phyloP scores from a whole-genome alignment of 2,329 filamentous ascomycete genomes.

The Pseudocercospora crystallina region DNA sequence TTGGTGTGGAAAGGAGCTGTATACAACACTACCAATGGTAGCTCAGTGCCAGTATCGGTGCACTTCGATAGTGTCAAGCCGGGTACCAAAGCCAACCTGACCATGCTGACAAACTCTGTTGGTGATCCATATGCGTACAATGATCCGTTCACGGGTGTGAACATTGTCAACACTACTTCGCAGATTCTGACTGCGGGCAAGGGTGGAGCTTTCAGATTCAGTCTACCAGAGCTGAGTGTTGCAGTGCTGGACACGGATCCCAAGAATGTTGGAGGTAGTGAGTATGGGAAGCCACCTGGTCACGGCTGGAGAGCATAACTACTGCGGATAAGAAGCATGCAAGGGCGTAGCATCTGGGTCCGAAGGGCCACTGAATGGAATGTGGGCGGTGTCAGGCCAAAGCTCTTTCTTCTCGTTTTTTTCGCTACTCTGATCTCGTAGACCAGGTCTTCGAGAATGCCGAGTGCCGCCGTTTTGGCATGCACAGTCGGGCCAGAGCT shows the following conservation, averaged over 20 bases:
- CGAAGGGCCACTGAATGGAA: too few species aligned
- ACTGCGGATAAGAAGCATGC: too few species aligned
- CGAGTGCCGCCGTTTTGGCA: too few species aligned
- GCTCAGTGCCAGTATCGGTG: slow-evolving; percentile 35
- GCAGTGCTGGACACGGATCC: slow-evolving; percentile 51
- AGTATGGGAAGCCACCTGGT: too few species aligned
- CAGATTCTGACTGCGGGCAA: slow-evolving; percentile 43
- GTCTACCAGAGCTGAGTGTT: slow-evolving; percentile 56
- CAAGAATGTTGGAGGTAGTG: too few species aligned
- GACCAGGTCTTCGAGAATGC: too few species aligned
- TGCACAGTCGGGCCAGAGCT: too few species aligned
- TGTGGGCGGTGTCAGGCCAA: too few species aligned
- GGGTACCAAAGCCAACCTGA: slow-evolving; percentile 40
- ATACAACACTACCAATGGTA: slow-evolving; percentile 47
- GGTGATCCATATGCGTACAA: slow-evolving; percentile 28
- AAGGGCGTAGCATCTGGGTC: too few species aligned
- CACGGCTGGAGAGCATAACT: too few species aligned
- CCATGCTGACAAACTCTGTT: slow-evolving; percentile 42
- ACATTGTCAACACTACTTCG: slow-evolving; percentile 50
- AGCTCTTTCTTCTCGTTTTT: too few species aligned
- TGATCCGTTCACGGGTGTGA: slow-evolving; percentile 39
- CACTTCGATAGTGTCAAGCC: slow-evolving; percentile 38
- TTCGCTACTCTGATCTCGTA: too few species aligned
- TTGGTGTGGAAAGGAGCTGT: slow-evolving; percentile 49
- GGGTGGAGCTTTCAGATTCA: slow-evolving; percentile 53